Base-by-base conservation (phyloP, 495 filamentous ascomycete genomes). In the Podospora comata region DNA sequence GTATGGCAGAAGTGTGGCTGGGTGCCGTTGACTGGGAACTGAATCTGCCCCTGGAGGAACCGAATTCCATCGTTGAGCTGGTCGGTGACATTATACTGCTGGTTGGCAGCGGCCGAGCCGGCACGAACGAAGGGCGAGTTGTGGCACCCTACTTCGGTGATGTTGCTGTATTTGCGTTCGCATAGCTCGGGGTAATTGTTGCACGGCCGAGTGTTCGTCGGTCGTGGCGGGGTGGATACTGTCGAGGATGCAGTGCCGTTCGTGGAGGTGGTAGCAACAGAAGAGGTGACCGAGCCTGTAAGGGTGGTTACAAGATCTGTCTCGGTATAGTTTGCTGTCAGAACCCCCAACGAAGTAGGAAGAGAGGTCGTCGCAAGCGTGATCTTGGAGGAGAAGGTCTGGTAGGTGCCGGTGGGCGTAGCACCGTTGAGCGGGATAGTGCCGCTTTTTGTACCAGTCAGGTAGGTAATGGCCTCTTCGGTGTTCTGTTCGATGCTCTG, bases 111-210 rank as follows among this genome's bases (percentile, higher is more conserved):
- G 2, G 87, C 85, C 76, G 91, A 90, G 74, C 90, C 87, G 73
- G 82, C 72, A 58, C 83, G 80, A 26, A 88, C 86, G 75, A 98
- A 98, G 20, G 93, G 91, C 39, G 90, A 93, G 80, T 97, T 97
- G 80, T 98, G 84, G 16, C 91, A 89, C 23, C 89, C 91, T 3
- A 98, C 88, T 74, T 92, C 83, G 65, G 93, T 95, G 76, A 98
- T 91, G 77, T 97, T 95, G 80, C 90, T 91, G 75, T 94, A 98
- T 66, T 87, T 87, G 60, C 93, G 85, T 7, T 74, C 76, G 79
- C 94, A 98, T 73, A 96, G 88, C 74, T 96, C 92, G n/a, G 87
- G 79, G 72, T 94, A 91, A 76, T 86, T 85, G 77, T 98, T 98
- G 83, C 94, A 98, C 3, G 92, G 88, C 66, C 85, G 87, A 0